Percentiles rank a stretch among this genome's conserved stretches.
Conservation (phyloP, 2,329 filamentous ascomycete genomes). For the Sclerotinia glacialis region DNA sequence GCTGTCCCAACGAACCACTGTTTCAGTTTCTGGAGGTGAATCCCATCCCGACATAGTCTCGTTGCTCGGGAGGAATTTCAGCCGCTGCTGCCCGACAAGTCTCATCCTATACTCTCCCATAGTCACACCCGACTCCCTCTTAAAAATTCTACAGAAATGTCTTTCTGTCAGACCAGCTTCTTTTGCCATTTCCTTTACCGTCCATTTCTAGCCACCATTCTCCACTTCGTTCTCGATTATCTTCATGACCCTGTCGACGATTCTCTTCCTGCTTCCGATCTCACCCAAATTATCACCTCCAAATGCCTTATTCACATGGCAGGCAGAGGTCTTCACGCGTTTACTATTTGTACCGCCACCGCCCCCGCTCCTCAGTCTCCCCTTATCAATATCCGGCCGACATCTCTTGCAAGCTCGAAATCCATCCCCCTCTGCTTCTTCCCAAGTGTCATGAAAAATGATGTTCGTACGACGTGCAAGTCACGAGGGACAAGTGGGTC, state of each 20-base stretch:
- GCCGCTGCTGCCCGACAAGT: neutral
- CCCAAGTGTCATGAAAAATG: constrained; percentile 47
- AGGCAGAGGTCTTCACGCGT: neutral
- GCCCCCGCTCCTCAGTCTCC: no score
- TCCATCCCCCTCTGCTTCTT: neutral
- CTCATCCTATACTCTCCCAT: constrained; percentile 23
- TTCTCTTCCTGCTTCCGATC: constrained; percentile 11
- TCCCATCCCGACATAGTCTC: no score
- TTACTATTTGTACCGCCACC: no score
- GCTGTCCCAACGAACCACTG: neutral
- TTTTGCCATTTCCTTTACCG: constrained; percentile 49
- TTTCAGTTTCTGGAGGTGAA: neutral
- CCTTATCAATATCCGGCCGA: neutral
- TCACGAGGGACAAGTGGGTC: constrained; percentile 58
- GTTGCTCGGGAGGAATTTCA: neutral
- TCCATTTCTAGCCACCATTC: constrained; percentile 34
- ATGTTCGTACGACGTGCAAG: constrained; percentile 61
- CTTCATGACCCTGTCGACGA: neutral
- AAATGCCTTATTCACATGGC: rapidly evolving
- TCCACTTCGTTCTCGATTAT: neutral
- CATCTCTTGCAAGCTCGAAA: constrained; percentile 12
- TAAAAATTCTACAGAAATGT: constrained; percentile 59
- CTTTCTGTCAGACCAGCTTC: constrained; percentile 53
- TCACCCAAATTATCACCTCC: neutral
- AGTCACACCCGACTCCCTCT: constrained; percentile 42